A percentile compares a stretch with the other conserved stretches of the same genome.
Evolutionary conservation across 495 filamentous ascomycete genomes (phyloP).

Genomic region (Aspergillus affinis): DNA sequence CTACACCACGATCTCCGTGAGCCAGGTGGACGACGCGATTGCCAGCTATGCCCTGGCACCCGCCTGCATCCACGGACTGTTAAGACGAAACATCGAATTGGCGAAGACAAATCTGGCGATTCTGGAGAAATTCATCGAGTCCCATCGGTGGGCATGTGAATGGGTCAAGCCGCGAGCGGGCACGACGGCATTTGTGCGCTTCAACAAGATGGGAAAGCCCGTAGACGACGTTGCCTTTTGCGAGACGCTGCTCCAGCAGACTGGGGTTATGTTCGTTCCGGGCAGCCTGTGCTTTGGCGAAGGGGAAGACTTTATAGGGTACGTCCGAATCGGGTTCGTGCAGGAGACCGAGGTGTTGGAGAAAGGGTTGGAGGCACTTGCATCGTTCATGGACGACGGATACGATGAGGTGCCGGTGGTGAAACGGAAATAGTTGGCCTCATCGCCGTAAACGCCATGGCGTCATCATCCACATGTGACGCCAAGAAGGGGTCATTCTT

Average conservation of each 20-base stretch:
- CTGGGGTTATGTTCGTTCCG: slow-evolving; percentile 78
- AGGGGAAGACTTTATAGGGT: slow-evolving; percentile 71
- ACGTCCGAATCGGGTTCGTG: slow-evolving; percentile 78
- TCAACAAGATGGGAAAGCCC: slow-evolving; percentile 60
- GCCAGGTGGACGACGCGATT: slow-evolving; percentile 76
- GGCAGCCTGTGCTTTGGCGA: slow-evolving; percentile 74
- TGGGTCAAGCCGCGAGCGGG: slow-evolving; percentile 81
- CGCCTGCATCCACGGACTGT: slow-evolving; percentile 62
- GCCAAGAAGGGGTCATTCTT: neutral
- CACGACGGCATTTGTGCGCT: slow-evolving; percentile 78
- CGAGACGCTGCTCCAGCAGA: slow-evolving; percentile 63
- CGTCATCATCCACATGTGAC: neutral
- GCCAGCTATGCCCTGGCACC: slow-evolving; percentile 70
- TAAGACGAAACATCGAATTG: slow-evolving; percentile 68
- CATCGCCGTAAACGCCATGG: neutral
- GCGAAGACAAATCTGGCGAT: slow-evolving; percentile 69
- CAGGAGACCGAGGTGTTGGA: slow-evolving; percentile 67
- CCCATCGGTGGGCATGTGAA: slow-evolving; percentile 59
- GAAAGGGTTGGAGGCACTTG: slow-evolving; percentile 62
- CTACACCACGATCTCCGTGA: slow-evolving; percentile 85
- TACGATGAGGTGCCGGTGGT: slow-evolving; percentile 52
- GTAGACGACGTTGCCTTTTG: slow-evolving; percentile 75
- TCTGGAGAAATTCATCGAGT: slow-evolving; percentile 65
- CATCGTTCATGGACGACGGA: slow-evolving; percentile 60
- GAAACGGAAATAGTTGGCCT: slow-evolving; percentile 17